phyloP scores from a whole-genome alignment of 306 rosid species.

The Elaeagnus macrophylla region DNA sequence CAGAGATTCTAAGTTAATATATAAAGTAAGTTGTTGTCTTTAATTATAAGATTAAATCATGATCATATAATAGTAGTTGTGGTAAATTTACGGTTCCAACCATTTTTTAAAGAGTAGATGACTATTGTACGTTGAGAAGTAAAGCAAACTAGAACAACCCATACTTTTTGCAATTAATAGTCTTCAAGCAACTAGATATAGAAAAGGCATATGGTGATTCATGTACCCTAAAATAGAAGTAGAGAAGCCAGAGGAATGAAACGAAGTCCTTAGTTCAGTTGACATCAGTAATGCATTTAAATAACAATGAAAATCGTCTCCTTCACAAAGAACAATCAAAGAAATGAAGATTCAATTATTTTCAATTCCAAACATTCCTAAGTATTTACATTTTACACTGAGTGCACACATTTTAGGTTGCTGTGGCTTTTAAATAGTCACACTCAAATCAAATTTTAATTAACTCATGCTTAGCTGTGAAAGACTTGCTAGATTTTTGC shows the following conservation, averaged over 20 bases:
- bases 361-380: too few relatives aligned
- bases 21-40: constrained; percentile 14
- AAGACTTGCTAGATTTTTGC: too few relatives aligned
- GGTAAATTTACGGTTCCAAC: constrained; percentile 77
- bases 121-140: constrained; percentile 94
- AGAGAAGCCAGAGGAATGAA: background rate
- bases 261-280: background rate
- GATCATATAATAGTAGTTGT: constrained; percentile 6
- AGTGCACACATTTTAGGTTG: too few relatives aligned
- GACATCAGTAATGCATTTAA: too few relatives aligned
- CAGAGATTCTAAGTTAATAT: constrained; percentile 55
- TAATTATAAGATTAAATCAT: background rate
- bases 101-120: constrained; percentile 93
- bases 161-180: constrained; percentile 94
- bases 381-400: too few relatives aligned
- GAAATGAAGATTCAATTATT: too few relatives aligned
- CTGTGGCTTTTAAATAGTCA: too few relatives aligned
- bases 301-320: too few relatives aligned
- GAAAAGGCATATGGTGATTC: constrained; percentile 13
- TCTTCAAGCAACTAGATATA: constrained; percentile 76
- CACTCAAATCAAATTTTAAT: too few relatives aligned
- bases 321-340: too few relatives aligned
- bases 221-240: background rate
- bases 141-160: constrained; percentile 92
- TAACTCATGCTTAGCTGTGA: too few relatives aligned